Evolutionary conservation across 164 flowering plant species (phyloP), one percentile per base, ranked within the genome.

Genomic region (Santalum album): DNA sequence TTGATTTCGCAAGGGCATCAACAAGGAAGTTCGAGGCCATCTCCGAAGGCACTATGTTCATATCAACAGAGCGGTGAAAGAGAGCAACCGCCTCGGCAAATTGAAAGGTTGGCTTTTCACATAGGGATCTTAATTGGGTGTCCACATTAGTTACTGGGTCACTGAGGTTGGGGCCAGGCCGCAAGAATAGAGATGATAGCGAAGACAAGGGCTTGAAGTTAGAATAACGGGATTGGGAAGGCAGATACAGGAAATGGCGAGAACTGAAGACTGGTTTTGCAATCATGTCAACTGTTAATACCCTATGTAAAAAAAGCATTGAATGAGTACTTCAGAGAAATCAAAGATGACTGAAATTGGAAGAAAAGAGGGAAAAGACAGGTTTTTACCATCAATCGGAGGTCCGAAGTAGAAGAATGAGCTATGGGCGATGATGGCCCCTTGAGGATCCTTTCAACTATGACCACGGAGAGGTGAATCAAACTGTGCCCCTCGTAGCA

Each of bases 1-100:
- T 67, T 0, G 77, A 68, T 72, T 51, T 80, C 1, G 65, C 57
- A 4, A 83, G 69, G 4, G 59, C 55, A 20, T 69, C 65, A 5
- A 84, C 42, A 23, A 87, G 80, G 43, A 56, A 71, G 57, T 69
- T 70, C 47, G 75, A 68, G 35, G 76, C 69, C 7, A 55, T 36
- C 24, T n/a, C 53, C 45, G 76, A 76, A 5, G 84, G 95, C 29
- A 18, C 39, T 17, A 40, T 17, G 25, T 66, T 72, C 3, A 68
- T 71, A 59, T 53, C 61, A n/a, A 75, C 10, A 19, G 69, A 52
- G 20, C 22, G 44, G 45, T 72, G 34, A 49, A 82, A 74, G 25
- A 73, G 39, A 1, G 69, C 54, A 51, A 70, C 61, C 1, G 78
- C 89, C 23, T 80, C 72, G 2, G 15, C 29, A 6, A 63, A 56